Conservation (phyloP, 2,329 filamentous ascomycete genomes). For the Pseudocercospora musae region DNA sequence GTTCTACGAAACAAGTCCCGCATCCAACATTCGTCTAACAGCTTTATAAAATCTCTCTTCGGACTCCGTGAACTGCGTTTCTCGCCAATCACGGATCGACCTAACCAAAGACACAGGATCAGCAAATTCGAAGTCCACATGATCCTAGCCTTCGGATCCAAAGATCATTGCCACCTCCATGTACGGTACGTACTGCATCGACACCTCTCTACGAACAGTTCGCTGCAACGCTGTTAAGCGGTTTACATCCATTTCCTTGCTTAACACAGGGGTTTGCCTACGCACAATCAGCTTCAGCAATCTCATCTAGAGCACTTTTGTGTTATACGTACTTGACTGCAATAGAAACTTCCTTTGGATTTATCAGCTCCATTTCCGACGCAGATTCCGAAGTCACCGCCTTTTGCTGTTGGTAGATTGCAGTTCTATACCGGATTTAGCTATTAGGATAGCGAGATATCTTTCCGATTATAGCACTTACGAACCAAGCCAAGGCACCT, state of each 20-base stretch:
- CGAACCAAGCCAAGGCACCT: not conserved
- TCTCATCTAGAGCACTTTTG: no score
- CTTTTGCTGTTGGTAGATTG: no score
- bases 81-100: not conserved
- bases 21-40: not conserved
- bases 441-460: no score
- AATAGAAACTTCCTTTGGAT: no score
- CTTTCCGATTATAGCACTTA: no score
- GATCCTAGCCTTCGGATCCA: no score
- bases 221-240: not conserved
- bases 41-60: not conserved
- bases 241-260: not conserved
- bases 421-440: no score
- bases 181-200: not conserved
- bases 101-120: not conserved
- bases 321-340: no score
- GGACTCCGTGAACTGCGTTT: not conserved
- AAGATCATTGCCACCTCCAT: not conserved
- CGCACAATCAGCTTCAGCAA: no score
- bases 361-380: not conserved
- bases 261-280: not conserved
- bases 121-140: no score
- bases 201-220: not conserved
- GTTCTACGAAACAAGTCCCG: not conserved
- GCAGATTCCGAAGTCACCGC: not conserved